Evolutionary conservation across 148 eudicot genomes (phyloP), one percentile per base, ranked within the genome.

Genomic region (Mesembryanthemum crystallinum): DNA sequence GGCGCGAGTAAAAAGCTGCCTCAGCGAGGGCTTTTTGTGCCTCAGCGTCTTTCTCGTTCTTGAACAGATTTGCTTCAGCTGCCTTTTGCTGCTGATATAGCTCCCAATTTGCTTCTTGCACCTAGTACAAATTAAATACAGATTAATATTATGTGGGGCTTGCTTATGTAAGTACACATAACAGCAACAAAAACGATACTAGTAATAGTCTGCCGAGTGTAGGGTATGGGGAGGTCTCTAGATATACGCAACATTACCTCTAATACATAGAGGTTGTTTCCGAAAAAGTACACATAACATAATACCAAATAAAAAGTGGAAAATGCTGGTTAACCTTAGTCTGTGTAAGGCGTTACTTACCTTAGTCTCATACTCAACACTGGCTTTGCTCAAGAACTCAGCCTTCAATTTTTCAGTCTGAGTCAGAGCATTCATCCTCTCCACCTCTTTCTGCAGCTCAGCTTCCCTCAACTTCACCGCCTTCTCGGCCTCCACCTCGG

Each of bases 81-180:
- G 59, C 86, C 76, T 89, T 89, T 73, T 89, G 89, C 63, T 85
- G 80, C 74, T 79, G 81, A 73, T 87, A 87, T 14, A 89, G 78
- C 58, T 87, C 89, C 89, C 87, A 84, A n/a, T 89, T 89, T 28
- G 92, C 90, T 76, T 87, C 86, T 87, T 87, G 92, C 33, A 83
- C 92, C 90, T 88, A n/a, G 39, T n/a, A n/a, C n/a, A n/a, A n/a
- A n/a, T n/a, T n/a, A n/a, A n/a, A n/a, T n/a, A n/a, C n/a, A n/a
- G n/a, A n/a, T n/a, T n/a, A n/a, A n/a, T n/a, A n/a, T n/a, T n/a
- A n/a, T n/a, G n/a, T n/a, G n/a, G n/a, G n/a, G n/a, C n/a, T n/a
- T n/a, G n/a, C n/a, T n/a, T n/a, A n/a, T n/a, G n/a, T n/a, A n/a
- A n/a, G n/a, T n/a, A n/a, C n/a, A n/a, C n/a, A n/a, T n/a, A n/a